Evolutionary conservation across 2,329 filamentous ascomycete species (phyloP).

Genomic region (Stachybotrys echinatus): DNA sequence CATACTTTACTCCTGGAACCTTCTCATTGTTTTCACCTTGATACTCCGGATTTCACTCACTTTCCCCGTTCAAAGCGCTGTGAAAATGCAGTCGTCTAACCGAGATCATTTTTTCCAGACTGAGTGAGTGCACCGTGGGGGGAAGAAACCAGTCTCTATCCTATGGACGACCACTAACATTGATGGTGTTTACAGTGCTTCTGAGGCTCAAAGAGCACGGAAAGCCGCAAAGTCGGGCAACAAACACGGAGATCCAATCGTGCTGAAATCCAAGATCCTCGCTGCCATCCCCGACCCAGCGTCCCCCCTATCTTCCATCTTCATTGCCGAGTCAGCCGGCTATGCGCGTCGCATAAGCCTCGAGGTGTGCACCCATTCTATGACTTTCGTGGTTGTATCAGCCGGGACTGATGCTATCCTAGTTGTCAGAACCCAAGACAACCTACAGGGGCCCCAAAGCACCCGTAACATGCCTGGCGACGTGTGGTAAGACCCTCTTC

Average conservation of each 20-base stretch:
- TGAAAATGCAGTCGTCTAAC: constrained; percentile 65
- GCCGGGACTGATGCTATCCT: background rate
- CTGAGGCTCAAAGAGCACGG: constrained; percentile 44
- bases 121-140: no score
- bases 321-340: constrained; percentile 84
- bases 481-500: constrained; percentile 60
- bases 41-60: no score
- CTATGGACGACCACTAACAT: background rate
- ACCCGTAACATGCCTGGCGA: constrained; percentile 72
- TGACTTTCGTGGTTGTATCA: background rate
- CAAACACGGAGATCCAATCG: constrained; percentile 74
- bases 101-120: constrained; percentile 89
- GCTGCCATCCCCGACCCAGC: constrained; percentile 65
- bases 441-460: constrained; percentile 70
- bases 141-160: constrained; percentile 16
- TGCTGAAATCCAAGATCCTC: constrained; percentile 79
- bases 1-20: no score
- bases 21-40: background rate
- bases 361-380: constrained; percentile 49
- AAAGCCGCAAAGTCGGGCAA: constrained; percentile 70
- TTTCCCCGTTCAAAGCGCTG: no score
- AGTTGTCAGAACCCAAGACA: constrained; percentile 24
- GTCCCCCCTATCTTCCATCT: constrained; percentile 53
- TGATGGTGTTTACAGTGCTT: constrained; percentile 32
- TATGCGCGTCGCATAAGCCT: constrained; percentile 68